phyloP scores from a whole-genome alignment of 495 filamentous ascomycete genomes.

The Thozetella sp. region DNA sequence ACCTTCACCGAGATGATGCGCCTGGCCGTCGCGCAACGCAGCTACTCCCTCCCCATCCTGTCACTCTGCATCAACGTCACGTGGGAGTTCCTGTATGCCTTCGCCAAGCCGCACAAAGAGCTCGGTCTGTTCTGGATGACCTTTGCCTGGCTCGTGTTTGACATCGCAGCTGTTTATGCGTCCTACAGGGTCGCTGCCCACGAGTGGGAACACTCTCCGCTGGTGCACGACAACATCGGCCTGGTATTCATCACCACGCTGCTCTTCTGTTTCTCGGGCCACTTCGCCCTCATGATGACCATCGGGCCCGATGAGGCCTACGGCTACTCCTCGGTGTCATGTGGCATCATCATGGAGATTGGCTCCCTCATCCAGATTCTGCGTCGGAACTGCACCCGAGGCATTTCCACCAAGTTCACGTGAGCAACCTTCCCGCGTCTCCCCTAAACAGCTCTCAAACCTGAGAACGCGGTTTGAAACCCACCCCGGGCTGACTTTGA shows the following conservation, averaged over 20 bases:
- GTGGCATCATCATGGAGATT: conserved; percentile 1
- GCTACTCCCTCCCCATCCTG: neutral
- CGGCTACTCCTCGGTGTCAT: neutral
- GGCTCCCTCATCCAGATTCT: conserved; percentile 1
- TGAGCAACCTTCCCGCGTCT: neutral
- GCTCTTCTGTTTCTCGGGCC: conserved; percentile 1
- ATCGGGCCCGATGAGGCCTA: conserved; percentile 1
- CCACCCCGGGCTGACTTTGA: neutral
- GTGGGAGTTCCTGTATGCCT: conserved; percentile 2
- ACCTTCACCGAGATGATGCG: conserved; percentile 1
- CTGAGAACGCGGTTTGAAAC: neutral
- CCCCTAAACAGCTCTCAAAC: neutral
- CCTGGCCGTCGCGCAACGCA: neutral
- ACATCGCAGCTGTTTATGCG: neutral
- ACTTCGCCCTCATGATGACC: neutral
- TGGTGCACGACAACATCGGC: conserved; percentile 2
- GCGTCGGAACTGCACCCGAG: neutral
- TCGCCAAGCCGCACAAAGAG: conserved; percentile 1
- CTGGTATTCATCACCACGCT: neutral
- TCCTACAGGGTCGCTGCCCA: neutral
- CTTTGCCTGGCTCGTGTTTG: neutral
- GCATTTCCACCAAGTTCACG: neutral
- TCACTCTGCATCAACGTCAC: conserved; percentile 2
- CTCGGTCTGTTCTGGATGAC: neutral
- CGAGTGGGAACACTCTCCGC: neutral